These are phyloP conservation scores for Brassica juncea DNA, from an alignment of 345 rosid species.

Conservation along the genomic window DNA sequence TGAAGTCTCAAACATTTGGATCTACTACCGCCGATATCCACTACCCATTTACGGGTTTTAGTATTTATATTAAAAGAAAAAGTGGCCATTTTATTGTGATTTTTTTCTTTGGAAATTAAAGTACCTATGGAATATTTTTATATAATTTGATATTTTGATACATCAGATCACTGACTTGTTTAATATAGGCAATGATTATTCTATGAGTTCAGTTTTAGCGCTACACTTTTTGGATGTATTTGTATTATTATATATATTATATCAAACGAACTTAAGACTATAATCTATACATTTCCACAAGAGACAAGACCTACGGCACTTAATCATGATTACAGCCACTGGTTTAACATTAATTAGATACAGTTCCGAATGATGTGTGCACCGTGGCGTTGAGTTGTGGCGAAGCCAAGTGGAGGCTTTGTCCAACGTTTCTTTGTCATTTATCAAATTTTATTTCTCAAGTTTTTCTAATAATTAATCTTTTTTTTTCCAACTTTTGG, in stretches of 20 bases:
- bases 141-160: neutral
- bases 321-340: conserved; percentile 29
- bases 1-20: no score
- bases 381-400: conserved; percentile 31
- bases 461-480: neutral
- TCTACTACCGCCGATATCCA: no score
- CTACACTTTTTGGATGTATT: conserved; percentile 26
- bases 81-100: neutral
- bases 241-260: conserved; percentile 1
- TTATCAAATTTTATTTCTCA: conserved; percentile 15
- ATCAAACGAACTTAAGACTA: neutral
- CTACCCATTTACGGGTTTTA: no score
- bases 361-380: conserved; percentile 29
- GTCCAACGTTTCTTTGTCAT: conserved; percentile 10
- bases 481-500: neutral
- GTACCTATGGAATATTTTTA: neutral
- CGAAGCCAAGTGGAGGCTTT: conserved; percentile 31
- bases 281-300: neutral
- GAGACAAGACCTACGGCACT: conserved; percentile 33
- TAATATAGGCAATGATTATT: conserved; percentile 11
- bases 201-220: conserved; percentile 25
- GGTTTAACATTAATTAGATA: conserved; percentile 30
- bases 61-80: no score
- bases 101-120: conserved; percentile 2
- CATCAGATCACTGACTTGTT: conserved; percentile 7